Conservation (phyloP, 1,284 basidiomycete species). For the Microbotryum violaceum region DNA sequence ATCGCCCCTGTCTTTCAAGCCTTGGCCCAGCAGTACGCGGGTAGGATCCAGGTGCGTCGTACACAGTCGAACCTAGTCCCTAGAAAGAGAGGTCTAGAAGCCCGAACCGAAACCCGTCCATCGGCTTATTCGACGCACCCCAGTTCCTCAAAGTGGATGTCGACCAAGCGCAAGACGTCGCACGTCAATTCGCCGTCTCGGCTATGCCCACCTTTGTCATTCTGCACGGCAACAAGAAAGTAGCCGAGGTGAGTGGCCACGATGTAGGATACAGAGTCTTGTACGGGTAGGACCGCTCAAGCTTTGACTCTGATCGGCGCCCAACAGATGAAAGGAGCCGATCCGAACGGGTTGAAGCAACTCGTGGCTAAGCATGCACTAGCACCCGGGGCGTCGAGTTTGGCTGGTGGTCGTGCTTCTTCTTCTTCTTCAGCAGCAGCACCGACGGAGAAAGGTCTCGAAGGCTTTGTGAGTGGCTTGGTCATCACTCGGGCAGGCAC, state of each 20-base stretch:
- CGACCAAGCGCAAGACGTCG: constrained; percentile 29
- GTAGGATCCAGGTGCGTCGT: constrained; percentile 14
- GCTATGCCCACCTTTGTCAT: constrained; percentile 32
- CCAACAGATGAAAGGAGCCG: constrained; percentile 30
- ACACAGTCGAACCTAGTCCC: not conserved
- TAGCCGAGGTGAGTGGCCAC: constrained; percentile 17
- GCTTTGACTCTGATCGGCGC: not conserved
- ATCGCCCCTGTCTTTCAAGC: constrained; percentile 28
- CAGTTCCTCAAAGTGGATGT: constrained; percentile 36
- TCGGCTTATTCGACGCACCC: not conserved
- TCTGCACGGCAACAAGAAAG: constrained; percentile 10
- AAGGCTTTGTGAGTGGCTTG: constrained; percentile 27
- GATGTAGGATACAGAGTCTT: too few relatives aligned
- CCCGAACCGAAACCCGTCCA: not conserved
- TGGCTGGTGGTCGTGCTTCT: not conserved
- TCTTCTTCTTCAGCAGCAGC: not conserved
- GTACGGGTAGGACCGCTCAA: not conserved
- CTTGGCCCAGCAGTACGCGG: constrained; percentile 15
- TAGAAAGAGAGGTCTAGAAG: too few relatives aligned
- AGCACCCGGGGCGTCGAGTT: not conserved
- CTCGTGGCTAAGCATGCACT: constrained; percentile 32
- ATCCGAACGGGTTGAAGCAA: constrained; percentile 26
- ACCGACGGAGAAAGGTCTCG: constrained; percentile 30
- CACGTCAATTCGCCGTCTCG: constrained; percentile 20
- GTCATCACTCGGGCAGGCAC: too few relatives aligned